Evolutionary conservation across 805 yeast genomes (phyloP).

Genomic region (Dipodascus albidus): DNA sequence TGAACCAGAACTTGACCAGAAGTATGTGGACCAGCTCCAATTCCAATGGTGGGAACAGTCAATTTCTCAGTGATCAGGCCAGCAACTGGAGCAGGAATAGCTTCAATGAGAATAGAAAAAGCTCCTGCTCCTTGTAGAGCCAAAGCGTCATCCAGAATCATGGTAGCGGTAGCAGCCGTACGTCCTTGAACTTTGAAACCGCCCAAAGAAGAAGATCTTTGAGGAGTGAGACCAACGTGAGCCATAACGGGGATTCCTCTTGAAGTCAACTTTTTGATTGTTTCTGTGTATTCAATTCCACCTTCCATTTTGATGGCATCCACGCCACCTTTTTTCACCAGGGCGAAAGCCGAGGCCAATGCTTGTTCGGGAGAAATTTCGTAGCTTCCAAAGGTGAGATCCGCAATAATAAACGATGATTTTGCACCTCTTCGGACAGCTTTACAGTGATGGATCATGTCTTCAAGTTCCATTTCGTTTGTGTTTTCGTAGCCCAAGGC

Average conservation of each 20-base stretch:
- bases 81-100: conserved; percentile 71
- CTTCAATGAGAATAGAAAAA: conserved; percentile 66
- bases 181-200: conserved; percentile 85
- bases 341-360: conserved; percentile 38
- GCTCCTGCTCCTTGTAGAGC: conserved; percentile 68
- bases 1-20: conserved; percentile 88
- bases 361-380: conserved; percentile 59
- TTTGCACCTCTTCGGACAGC: conserved; percentile 67
- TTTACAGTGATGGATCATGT: conserved; percentile 62
- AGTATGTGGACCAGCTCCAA: conserved; percentile 81
- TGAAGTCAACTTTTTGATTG: conserved; percentile 43
- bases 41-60: conserved; percentile 78
- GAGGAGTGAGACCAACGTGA: conserved; percentile 90
- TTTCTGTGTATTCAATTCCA: conserved; percentile 43
- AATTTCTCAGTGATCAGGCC: conserved; percentile 47
- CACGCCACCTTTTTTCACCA: conserved; percentile 42
- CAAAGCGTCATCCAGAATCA: conserved; percentile 54
- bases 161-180: conserved; percentile 39
- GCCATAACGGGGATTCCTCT: conserved; percentile 86
- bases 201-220: conserved; percentile 62
- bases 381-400: conserved; percentile 80
- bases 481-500: conserved; percentile 64
- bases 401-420: conserved; percentile 62
- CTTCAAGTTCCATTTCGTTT: conserved; percentile 59
- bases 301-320: conserved; percentile 86